Percentiles rank a stretch among this genome's conserved stretches.
These are phyloP conservation scores for Phytophthora melonis DNA, from an alignment of 352 stramenopile genomes.

Conservation along the genomic window DNA sequence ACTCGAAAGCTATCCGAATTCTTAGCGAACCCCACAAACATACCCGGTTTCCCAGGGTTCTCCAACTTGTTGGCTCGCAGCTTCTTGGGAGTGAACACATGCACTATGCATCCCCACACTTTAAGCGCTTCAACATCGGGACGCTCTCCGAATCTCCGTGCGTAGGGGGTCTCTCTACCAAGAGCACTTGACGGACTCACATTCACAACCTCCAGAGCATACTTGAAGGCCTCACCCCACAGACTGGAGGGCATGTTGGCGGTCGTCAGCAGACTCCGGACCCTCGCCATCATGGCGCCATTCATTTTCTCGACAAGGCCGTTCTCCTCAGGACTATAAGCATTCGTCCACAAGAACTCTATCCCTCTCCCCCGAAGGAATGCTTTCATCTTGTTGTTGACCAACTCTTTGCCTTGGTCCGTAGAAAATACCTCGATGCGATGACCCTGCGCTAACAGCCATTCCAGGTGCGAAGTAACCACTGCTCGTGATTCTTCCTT, in stretches of 20 bases:
- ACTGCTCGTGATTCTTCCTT: constrained; percentile 9
- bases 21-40: constrained; percentile 10
- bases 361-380: constrained; percentile 18
- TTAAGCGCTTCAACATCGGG: constrained; percentile 2
- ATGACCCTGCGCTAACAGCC: constrained; percentile 8
- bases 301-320: constrained; percentile 19
- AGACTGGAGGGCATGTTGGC: constrained; percentile 5
- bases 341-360: constrained; percentile 19
- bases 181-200: constrained; percentile 7
- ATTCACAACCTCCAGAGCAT: constrained; percentile 3
- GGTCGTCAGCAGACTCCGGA: constrained; percentile 1
- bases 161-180: constrained; percentile 7
- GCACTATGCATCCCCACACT: constrained; percentile 8
- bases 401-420: constrained; percentile 9
- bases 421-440: constrained; percentile 6
- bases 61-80: constrained; percentile 9
- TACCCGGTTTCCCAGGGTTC: constrained; percentile 15
- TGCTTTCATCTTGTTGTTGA: constrained; percentile 15
- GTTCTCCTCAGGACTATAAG: constrained; percentile 20
- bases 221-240: constrained; percentile 9
- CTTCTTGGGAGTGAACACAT: constrained; percentile 15
- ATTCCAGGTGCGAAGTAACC: neutral
- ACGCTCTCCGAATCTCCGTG: constrained; percentile 6
- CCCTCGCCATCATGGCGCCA: neutral
- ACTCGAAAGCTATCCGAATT: constrained; percentile 8